phyloP scores from a whole-genome alignment of 129 eudicot genomes.

The Tanacetum coccineum region DNA sequence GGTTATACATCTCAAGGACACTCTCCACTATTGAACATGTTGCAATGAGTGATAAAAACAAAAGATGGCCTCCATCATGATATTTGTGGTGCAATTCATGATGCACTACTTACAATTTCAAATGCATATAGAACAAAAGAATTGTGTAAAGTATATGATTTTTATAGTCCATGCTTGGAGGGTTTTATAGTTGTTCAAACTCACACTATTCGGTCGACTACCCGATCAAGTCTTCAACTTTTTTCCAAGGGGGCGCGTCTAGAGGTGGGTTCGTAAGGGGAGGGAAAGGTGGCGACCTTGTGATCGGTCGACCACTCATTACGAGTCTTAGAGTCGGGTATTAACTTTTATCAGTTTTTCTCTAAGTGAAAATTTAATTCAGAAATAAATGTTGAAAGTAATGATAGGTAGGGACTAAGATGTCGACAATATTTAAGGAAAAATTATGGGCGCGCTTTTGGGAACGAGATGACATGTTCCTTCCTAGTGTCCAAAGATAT shows the following conservation, averaged over 20 bases:
- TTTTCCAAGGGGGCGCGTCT: no score
- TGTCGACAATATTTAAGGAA: background rate
- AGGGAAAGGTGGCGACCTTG: no score
- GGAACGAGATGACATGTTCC: background rate
- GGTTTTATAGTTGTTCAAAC: no score
- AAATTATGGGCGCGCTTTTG: background rate
- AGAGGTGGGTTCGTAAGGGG: no score
- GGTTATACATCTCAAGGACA: slow-evolving; percentile 1
- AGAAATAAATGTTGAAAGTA: background rate
- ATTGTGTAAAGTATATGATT: background rate
- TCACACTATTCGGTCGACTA: no score
- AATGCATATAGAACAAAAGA: slow-evolving; percentile 9
- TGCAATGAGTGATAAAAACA: slow-evolving; percentile 6
- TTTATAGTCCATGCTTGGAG: no score
- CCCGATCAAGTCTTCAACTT: no score
- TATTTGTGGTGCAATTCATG: slow-evolving; percentile 10
- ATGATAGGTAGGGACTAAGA: background rate
- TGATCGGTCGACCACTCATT: no score
- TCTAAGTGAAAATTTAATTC: no score
- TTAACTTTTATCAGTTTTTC: no score
- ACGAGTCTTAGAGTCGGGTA: no score
- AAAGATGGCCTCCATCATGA: slow-evolving; percentile 4
- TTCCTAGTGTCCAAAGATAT: slow-evolving; percentile 6
- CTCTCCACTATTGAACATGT: slow-evolving; percentile 4
- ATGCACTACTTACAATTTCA: slow-evolving; percentile 16